These are phyloP conservation scores for Mycena latifolia DNA, from an alignment of 768 basidiomycete species.

Conservation along the genomic window DNA sequence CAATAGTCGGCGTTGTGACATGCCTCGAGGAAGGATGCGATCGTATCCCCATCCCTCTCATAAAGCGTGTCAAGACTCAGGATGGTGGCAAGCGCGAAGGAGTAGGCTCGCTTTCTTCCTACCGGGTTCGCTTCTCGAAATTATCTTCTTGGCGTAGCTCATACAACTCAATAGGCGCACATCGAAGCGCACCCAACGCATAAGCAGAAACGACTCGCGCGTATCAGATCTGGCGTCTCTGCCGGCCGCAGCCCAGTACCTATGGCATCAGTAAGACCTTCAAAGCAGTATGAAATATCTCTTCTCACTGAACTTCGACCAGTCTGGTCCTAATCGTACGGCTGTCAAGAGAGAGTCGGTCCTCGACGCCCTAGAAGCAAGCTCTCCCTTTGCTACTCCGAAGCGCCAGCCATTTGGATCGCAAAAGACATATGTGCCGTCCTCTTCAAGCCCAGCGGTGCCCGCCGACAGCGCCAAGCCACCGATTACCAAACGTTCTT, in stretches of 20 bases:
- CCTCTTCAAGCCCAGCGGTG: neutral
- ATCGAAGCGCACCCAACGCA: conserved; percentile 44
- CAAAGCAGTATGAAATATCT: neutral
- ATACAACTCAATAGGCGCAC: conserved; percentile 42
- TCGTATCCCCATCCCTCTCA: conserved; percentile 46
- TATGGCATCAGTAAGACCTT: conserved; percentile 8
- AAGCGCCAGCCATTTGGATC: conserved; percentile 1
- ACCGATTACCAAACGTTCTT: conserved; percentile 14
- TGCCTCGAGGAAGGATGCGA: conserved; percentile 65
- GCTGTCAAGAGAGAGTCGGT: conserved; percentile 19
- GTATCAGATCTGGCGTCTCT: conserved; percentile 16
- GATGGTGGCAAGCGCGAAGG: conserved; percentile 60
- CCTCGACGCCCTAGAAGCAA: conserved; percentile 6
- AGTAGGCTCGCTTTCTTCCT: conserved; percentile 60
- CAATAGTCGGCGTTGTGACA: conserved; percentile 54
- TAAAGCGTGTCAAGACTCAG: conserved; percentile 38
- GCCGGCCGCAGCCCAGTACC: neutral
- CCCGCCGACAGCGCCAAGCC: neutral
- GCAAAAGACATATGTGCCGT: neutral
- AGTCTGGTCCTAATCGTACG: conserved; percentile 4
- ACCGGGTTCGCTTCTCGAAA: conserved; percentile 51
- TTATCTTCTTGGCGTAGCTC: conserved; percentile 5
- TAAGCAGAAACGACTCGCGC: conserved; percentile 25
- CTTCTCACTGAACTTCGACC: neutral
- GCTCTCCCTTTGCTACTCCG: conserved; percentile 17